A percentile compares a stretch with the other conserved stretches of the same genome.
phyloP scores from a whole-genome alignment of 1,284 basidiomycete genomes.

The Fistulina hepatica region DNA sequence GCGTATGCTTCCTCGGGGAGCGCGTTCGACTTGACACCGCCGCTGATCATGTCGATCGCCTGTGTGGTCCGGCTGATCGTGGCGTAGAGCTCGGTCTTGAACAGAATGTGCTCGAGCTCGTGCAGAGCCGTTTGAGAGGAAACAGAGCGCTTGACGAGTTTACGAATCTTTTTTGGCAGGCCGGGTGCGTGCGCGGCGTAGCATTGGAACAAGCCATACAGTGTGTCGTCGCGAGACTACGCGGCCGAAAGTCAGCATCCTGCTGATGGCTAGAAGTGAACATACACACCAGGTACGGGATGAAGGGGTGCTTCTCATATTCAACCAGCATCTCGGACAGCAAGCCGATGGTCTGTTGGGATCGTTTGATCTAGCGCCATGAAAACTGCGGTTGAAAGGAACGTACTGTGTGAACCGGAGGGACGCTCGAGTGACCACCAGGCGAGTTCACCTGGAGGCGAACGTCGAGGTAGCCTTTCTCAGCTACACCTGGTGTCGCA shows the following conservation, averaged over 20 bases:
- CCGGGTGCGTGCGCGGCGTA: conserved; percentile 26
- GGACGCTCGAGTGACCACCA: conserved; percentile 46
- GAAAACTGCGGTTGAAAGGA: background rate
- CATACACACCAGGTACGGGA: conserved; percentile 19
- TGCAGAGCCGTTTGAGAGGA: conserved; percentile 21
- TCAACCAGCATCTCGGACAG: conserved; percentile 31
- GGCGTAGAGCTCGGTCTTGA: conserved; percentile 16
- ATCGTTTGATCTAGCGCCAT: background rate
- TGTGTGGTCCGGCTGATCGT: conserved; percentile 41
- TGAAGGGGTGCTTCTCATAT: conserved; percentile 33
- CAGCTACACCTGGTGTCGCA: conserved; percentile 35
- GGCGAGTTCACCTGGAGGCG: conserved; percentile 31
- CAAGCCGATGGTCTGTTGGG: conserved; percentile 36
- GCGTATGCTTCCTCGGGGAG: conserved; percentile 34
- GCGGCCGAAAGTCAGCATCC: conserved; percentile 6
- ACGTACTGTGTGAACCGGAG: conserved; percentile 31
- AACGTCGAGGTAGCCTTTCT: conserved; percentile 47
- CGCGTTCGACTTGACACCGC: conserved; percentile 46
- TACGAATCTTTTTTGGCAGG: conserved; percentile 21
- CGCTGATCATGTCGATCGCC: conserved; percentile 42
- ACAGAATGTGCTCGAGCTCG: conserved; percentile 25
- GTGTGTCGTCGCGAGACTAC: conserved; percentile 18
- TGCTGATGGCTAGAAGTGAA: too few relatives aligned
- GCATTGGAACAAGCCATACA: conserved; percentile 21
- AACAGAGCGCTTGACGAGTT: conserved; percentile 17